Conservation (phyloP, 352 stramenopile species). For the Globisporangium paroecandrum region DNA sequence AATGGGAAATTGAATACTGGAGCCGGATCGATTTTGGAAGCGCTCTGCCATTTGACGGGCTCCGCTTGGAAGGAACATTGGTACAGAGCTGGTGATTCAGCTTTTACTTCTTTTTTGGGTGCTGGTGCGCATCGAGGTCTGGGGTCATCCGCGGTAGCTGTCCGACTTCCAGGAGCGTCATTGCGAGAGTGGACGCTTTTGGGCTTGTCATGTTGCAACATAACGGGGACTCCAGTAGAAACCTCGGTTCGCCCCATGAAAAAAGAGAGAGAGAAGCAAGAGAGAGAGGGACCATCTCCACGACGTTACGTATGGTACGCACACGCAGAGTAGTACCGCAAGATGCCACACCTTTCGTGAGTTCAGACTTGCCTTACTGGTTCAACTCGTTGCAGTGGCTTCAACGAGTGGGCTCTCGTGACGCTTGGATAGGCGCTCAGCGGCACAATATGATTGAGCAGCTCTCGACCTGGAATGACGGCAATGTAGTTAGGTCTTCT, state of each 20-base stretch:
- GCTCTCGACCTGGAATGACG: background rate
- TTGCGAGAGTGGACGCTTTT: background rate
- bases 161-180: background rate
- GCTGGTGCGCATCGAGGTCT: background rate
- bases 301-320: background rate
- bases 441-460: background rate
- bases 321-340: background rate
- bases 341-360: background rate
- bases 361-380: background rate
- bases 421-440: background rate
- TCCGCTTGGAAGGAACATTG: background rate
- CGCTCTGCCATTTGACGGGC: background rate
- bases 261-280: background rate
- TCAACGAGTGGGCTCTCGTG: background rate
- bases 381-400: background rate
- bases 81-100: no score
- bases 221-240: background rate
- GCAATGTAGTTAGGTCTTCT: background rate
- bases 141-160: background rate
- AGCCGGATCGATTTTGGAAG: background rate
- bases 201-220: background rate
- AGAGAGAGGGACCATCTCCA: background rate
- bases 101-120: no score
- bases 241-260: background rate
- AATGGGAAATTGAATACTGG: background rate